Percentiles rank a stretch among this genome's conserved stretches.
These are phyloP conservation scores for Phytophthora ramorum DNA, from an alignment of 352 stramenopile genomes.

Conservation along the genomic window DNA sequence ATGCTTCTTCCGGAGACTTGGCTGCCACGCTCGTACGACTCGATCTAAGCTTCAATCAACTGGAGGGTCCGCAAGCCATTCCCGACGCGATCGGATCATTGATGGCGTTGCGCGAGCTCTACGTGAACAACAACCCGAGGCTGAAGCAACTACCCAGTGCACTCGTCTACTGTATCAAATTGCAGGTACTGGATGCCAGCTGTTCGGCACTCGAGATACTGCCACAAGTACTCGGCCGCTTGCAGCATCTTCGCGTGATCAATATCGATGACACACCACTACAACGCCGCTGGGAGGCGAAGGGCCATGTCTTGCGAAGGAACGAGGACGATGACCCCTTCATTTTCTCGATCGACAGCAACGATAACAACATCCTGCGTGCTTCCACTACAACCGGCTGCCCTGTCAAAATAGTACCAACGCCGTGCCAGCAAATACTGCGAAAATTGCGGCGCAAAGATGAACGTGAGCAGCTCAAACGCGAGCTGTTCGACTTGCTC, in stretches of 20 bases:
- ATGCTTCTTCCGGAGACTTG: slow-evolving; percentile 32
- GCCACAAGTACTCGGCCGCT: slow-evolving; percentile 69
- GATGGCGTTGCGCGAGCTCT: slow-evolving; percentile 73
- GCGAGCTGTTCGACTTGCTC: slow-evolving; percentile 61
- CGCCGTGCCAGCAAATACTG: slow-evolving; percentile 60
- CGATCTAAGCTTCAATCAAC: slow-evolving; percentile 85
- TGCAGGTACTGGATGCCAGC: slow-evolving; percentile 80
- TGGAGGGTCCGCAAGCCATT: slow-evolving; percentile 47
- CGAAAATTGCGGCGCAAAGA: slow-evolving; percentile 67
- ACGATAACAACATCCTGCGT: slow-evolving; percentile 12
- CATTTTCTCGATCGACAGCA: slow-evolving; percentile 15
- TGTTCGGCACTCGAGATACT: slow-evolving; percentile 66
- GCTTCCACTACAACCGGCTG: slow-evolving; percentile 8
- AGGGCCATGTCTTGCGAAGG: slow-evolving; percentile 52
- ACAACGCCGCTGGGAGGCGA: slow-evolving; percentile 57
- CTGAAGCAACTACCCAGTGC: slow-evolving; percentile 59
- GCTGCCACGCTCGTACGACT: slow-evolving; percentile 59
- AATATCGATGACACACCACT: slow-evolving; percentile 81
- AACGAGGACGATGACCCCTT: slow-evolving; percentile 25
- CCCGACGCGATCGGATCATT: slow-evolving; percentile 66
- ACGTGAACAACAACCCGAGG: slow-evolving; percentile 85
- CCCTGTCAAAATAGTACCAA: slow-evolving; percentile 7
- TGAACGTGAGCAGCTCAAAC: slow-evolving; percentile 66
- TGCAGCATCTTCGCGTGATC: slow-evolving; percentile 69
- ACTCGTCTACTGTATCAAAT: slow-evolving; percentile 65